Conservation (phyloP, 441 rosid genomes). For the Sinapis alba region DNA sequence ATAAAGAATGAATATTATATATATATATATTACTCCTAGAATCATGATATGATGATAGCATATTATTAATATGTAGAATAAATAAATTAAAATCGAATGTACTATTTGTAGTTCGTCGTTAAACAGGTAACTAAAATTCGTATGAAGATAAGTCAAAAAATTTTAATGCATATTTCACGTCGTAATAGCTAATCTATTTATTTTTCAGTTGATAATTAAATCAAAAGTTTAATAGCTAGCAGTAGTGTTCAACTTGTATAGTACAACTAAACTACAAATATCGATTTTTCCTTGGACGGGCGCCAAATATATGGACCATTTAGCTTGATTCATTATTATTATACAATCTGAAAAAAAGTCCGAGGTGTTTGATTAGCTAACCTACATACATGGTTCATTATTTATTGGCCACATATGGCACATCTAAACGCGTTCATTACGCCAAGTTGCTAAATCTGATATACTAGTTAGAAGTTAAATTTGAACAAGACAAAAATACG, state of each 20-base stretch:
- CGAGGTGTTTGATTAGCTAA: constrained; percentile 18
- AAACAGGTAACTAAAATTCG: not conserved
- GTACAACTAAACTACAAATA: constrained; percentile 18
- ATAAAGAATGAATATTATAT: not conserved
- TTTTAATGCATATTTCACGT: not conserved
- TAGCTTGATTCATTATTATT: constrained; percentile 19
- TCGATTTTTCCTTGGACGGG: constrained; percentile 7
- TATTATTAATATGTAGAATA: not conserved
- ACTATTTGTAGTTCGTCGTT: not conserved
- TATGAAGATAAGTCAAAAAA: not conserved
- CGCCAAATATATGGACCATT: constrained; percentile 25
- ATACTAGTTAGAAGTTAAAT: too few relatives aligned
- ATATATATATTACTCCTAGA: not conserved
- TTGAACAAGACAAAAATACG: too few relatives aligned
- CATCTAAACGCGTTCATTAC: constrained; percentile 13
- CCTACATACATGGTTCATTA: not conserved
- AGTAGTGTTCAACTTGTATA: constrained; percentile 25
- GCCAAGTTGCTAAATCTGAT: constrained; percentile 4
- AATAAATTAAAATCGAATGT: not conserved
- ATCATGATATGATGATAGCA: not conserved
- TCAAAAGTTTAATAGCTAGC: not conserved
- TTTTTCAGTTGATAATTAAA: not conserved
- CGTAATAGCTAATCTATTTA: not conserved
- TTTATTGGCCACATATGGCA: not conserved
- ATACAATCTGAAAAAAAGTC: not conserved